Evolutionary conservation across 2,329 filamentous ascomycete genomes (phyloP).

Genomic region (Calonectria henricotiae): DNA sequence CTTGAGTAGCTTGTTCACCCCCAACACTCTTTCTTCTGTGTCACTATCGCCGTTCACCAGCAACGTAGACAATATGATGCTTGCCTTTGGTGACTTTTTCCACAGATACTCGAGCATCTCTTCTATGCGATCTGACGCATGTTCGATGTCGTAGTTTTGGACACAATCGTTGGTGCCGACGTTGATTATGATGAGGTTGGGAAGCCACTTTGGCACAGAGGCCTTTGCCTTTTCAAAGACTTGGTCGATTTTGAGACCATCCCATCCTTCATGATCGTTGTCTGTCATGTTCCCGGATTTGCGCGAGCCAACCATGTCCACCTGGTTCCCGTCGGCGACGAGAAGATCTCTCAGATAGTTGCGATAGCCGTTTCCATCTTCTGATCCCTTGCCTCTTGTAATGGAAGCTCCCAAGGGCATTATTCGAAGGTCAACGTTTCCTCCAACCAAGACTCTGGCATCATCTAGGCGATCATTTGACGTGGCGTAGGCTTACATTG

Average conservation of each 20-base stretch:
- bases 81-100: constrained; percentile 53
- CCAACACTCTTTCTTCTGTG: constrained; percentile 51
- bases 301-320: constrained; percentile 62
- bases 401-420: constrained; percentile 65
- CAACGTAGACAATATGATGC: constrained; percentile 61
- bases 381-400: constrained; percentile 58
- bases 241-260: constrained; percentile 61
- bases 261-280: constrained; percentile 65
- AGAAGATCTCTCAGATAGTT: constrained; percentile 55
- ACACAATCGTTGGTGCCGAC: constrained; percentile 64
- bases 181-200: constrained; percentile 63
- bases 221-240: constrained; percentile 56
- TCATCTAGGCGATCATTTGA: constrained; percentile 2
- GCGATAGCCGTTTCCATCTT: constrained; percentile 62
- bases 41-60: constrained; percentile 54
- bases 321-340: constrained; percentile 54
- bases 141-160: constrained; percentile 54
- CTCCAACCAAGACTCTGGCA: constrained; percentile 26
- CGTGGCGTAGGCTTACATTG: constrained; percentile 14
- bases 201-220: constrained; percentile 55
- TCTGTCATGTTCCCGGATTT: constrained; percentile 60
- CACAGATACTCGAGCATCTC: constrained; percentile 59
- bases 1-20: constrained; percentile 57
- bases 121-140: constrained; percentile 56
- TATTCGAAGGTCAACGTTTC: constrained; percentile 56